Base-by-base conservation (phyloP, 345 rosid species). In the Eucalyptus polybractea region DNA sequence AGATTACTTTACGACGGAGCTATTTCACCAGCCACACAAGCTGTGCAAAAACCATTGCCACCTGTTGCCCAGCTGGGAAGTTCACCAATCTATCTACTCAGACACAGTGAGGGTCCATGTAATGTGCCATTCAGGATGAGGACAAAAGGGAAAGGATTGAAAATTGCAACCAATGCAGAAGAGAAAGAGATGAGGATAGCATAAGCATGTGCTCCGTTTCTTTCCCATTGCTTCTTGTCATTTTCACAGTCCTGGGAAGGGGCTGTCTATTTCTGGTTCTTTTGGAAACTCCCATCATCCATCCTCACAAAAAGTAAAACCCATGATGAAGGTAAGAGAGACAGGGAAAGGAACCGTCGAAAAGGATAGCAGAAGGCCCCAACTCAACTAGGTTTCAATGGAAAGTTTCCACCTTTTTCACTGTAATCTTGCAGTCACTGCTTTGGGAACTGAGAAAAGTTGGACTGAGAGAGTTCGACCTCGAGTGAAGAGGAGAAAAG, bases 1-100 rank as follows among this genome's bases (percentile, higher is more conserved):
- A 87, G 54, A 89, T 40, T 88, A 87, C 94, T 89, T 91, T 93
- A 93, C 87, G 93, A 92, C 88, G 91, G 90, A 86, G 91, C 76
- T 91, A 95, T 89, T 93, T 97, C 98, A 31, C 94, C 97, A 95
- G 85, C 85, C 47, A 40, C 85, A 40, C 85, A 40, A 76, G 67
- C 65, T 88, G 47, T 90, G 87, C 89, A 88, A 86, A 50, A 90
- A 37, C 69, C 88, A 87, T 76, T 25, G 47, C 29, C 85, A 21
- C 83, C 83, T 40, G 27, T 40, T 37, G 27, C 85, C 47, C 85
- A 22, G 85, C 85, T 40, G 85, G 85, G 85, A 37, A 76, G 47
- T 40, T 42, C 85, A 76, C 7, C 47, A 76, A 40, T 76, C 47
- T 40, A 40, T 76, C 83, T 10, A 76, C 83, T 21, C 9, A 76